These are phyloP conservation scores for Przewalskia tangutica DNA, from an alignment of 257 asterid species.

Conservation along the genomic window DNA sequence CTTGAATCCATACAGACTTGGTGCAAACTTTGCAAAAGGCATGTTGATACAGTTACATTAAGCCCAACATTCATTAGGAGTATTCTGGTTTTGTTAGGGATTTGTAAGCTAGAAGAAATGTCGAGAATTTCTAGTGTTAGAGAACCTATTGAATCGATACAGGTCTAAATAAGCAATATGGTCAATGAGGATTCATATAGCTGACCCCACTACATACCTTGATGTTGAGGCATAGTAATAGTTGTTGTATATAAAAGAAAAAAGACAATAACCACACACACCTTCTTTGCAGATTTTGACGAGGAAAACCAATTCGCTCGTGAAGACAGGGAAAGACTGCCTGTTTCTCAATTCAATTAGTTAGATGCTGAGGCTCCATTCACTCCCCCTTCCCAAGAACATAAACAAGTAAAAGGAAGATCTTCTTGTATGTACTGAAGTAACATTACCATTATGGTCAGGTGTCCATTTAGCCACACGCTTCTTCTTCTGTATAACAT, in stretches of 20 bases:
- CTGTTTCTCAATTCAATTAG: slow-evolving; percentile 37
- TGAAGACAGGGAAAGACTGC: slow-evolving; percentile 45
- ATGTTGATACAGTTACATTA: neutral
- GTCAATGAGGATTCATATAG: neutral
- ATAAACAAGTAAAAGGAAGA: neutral
- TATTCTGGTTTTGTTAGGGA: neutral
- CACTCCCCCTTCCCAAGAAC: neutral
- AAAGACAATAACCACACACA: slow-evolving; percentile 7
- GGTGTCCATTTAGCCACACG: slow-evolving; percentile 33
- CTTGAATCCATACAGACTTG: neutral
- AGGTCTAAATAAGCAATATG: neutral
- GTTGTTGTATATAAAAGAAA: neutral
- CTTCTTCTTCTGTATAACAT: slow-evolving; percentile 48
- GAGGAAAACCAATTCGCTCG: slow-evolving; percentile 92
- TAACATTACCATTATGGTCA: slow-evolving; percentile 51
- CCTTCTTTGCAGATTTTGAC: slow-evolving; percentile 86
- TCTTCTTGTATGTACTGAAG: neutral
- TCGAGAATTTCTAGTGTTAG: neutral
- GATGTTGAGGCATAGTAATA: neutral
- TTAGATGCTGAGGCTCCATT: neutral
- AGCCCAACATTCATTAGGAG: neutral
- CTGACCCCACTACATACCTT: neutral
- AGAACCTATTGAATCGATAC: neutral
- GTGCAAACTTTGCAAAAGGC: neutral
- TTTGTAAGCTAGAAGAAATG: neutral